phyloP scores from a whole-genome alignment of 352 stramenopile genomes.

The Phytophthora syringae region DNA sequence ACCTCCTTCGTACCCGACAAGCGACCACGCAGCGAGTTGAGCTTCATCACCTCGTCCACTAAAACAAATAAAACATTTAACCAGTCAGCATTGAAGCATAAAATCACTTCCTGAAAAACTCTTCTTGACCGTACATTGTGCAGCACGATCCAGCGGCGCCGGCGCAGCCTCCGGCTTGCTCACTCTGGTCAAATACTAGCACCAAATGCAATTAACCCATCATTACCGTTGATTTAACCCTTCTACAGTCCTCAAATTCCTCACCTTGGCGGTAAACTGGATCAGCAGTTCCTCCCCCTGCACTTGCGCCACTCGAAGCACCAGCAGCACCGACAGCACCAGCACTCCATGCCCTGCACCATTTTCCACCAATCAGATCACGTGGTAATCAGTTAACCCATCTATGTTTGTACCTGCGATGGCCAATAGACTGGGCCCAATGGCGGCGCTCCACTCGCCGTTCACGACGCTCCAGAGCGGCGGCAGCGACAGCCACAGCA shows the following conservation, averaged over 20 bases:
- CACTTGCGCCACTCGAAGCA: slow-evolving; percentile 71
- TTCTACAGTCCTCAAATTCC: background rate
- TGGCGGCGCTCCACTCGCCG: slow-evolving; percentile 68
- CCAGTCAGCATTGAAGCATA: background rate
- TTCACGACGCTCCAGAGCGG: slow-evolving; percentile 76
- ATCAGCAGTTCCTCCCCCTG: slow-evolving; percentile 67
- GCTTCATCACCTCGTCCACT: slow-evolving; percentile 76
- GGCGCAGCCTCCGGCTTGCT: slow-evolving; percentile 27
- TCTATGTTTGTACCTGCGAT: slow-evolving; percentile 40
- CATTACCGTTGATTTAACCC: background rate
- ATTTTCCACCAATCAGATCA: background rate
- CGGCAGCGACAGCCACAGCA: slow-evolving; percentile 63
- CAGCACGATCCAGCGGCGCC: slow-evolving; percentile 35
- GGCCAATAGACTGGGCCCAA: slow-evolving; percentile 62
- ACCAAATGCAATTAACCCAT: slow-evolving; percentile 6
- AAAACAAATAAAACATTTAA: background rate
- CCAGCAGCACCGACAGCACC: slow-evolving; percentile 58
- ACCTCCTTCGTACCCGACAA: slow-evolving; percentile 47
- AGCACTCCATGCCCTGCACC: slow-evolving; percentile 54
- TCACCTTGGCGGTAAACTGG: slow-evolving; percentile 65
- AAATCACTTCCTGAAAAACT: background rate
- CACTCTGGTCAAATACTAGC: slow-evolving; percentile 44
- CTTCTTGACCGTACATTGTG: slow-evolving; percentile 38
- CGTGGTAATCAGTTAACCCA: background rate
- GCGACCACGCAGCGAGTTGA: slow-evolving; percentile 57